These are phyloP conservation scores for Penicillium manginii DNA, from an alignment of 495 filamentous ascomycete genomes.

Conservation along the genomic window DNA sequence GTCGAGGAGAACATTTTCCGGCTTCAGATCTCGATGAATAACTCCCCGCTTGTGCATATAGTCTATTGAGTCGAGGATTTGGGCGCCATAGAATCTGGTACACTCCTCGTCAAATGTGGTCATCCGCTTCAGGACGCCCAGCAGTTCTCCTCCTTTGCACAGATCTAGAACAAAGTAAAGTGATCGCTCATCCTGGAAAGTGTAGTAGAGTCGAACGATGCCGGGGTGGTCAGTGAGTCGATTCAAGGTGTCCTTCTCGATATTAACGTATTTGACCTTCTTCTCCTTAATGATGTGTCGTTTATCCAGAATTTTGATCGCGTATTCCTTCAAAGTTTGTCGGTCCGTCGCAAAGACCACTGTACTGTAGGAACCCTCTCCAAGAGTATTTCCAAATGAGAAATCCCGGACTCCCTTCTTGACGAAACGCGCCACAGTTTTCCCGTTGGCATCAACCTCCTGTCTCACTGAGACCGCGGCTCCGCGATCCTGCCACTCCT, in stretches of 20 bases:
- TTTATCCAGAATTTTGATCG: constrained; percentile 98
- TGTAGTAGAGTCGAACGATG: constrained; percentile 97
- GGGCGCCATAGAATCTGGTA: constrained; percentile 89
- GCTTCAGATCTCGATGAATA: constrained; percentile 96
- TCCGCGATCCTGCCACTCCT: constrained; percentile 95
- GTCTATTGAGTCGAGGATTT: constrained; percentile 95
- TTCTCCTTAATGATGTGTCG: constrained; percentile 99
- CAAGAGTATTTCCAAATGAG: constrained; percentile 86
- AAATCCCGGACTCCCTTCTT: constrained; percentile 99
- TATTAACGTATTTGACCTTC: constrained; percentile 99
- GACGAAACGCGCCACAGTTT: constrained; percentile 76
- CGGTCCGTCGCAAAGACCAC: constrained; percentile 94
- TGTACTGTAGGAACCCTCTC: constrained; percentile 98
- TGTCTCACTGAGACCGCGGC: constrained; percentile 78
- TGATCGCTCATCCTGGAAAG: constrained; percentile 95
- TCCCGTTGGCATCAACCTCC: constrained; percentile 82
- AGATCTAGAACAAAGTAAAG: constrained; percentile 97
- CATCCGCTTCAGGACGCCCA: constrained; percentile 92
- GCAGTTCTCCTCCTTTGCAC: constrained; percentile 87
- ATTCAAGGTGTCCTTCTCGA: constrained; percentile 98
- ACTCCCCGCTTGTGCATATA: constrained; percentile 98
- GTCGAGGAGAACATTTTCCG: constrained; percentile 95
- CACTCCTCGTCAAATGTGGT: constrained; percentile 96
- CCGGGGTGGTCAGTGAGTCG: constrained; percentile 95
- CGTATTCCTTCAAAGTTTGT: constrained; percentile 94